These are phyloP conservation scores for Phaeophleospora eucalypticola DNA, from an alignment of 2,329 filamentous ascomycete genomes.

Conservation along the genomic window DNA sequence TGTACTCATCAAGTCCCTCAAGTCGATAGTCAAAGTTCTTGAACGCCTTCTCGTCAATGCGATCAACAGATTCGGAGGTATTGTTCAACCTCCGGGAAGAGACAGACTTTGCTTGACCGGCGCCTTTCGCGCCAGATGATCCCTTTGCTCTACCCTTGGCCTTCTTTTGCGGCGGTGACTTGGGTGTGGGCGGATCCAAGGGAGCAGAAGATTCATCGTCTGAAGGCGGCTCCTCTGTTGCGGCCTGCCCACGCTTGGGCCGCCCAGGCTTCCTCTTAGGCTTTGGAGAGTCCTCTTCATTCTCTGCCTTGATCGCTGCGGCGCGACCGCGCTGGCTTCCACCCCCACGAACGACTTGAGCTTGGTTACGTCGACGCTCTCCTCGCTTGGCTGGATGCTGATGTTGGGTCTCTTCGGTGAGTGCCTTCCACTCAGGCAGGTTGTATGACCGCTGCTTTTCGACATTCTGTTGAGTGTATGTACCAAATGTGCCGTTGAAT, in stretches of 20 bases:
- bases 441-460: conserved; percentile 96
- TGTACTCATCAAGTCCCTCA: conserved; percentile 78
- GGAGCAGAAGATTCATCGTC: conserved; percentile 24
- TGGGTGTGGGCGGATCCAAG: conserved; percentile 22
- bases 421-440: conserved; percentile 87
- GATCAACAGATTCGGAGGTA: conserved; percentile 69
- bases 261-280: conserved; percentile 50
- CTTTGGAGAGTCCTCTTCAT: conserved; percentile 27
- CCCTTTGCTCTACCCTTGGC: conserved; percentile 45
- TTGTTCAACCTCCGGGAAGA: conserved; percentile 86
- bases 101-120: conserved; percentile 64
- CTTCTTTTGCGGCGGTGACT: conserved; percentile 46
- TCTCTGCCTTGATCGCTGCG: conserved; percentile 22
- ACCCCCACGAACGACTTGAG: conserved; percentile 40
- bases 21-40: conserved; percentile 87
- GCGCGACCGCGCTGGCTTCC: conserved; percentile 28
- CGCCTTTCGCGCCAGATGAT: conserved; percentile 51
- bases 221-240: conserved; percentile 29
- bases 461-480: conserved; percentile 95
- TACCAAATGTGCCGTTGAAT: conserved; percentile 91
- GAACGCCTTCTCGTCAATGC: conserved; percentile 85
- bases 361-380: conserved; percentile 63
- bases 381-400: conserved; percentile 90
- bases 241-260: conserved; percentile 38
- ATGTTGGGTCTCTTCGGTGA: conserved; percentile 92